These are phyloP conservation scores for Colletotrichum costaricense DNA, from an alignment of 2,329 filamentous ascomycete species.

Conservation along the genomic window DNA sequence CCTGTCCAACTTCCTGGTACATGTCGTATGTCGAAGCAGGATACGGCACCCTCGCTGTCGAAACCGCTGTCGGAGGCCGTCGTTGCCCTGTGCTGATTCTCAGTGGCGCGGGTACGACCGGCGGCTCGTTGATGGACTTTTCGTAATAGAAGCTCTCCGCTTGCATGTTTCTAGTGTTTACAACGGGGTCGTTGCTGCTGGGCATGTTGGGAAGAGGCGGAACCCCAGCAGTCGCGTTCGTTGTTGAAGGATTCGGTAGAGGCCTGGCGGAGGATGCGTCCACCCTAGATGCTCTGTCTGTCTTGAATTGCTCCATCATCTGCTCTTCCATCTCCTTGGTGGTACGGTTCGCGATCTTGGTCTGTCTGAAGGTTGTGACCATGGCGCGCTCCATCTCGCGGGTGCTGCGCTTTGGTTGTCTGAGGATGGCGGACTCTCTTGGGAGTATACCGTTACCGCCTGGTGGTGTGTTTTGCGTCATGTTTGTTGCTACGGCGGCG, in stretches of 20 bases:
- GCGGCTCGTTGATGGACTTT: constrained; percentile 16
- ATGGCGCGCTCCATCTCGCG: constrained; percentile 19
- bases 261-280: not conserved
- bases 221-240: too few relatives aligned
- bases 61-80: not conserved
- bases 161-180: not conserved
- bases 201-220: not conserved
- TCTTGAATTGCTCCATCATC: constrained; percentile 22
- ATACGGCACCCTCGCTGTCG: not conserved
- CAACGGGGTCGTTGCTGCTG: not conserved
- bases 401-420: constrained; percentile 17
- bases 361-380: constrained; percentile 22
- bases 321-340: constrained; percentile 30
- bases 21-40: constrained; percentile 21
- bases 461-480: constrained; percentile 5
- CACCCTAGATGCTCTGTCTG: not conserved
- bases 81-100: not conserved
- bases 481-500: constrained; percentile 17
- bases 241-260: not conserved
- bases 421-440: constrained; percentile 5
- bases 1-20: constrained; percentile 26
- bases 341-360: constrained; percentile 23
- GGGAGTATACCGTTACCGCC: not conserved
- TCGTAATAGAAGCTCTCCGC: constrained; percentile 31
- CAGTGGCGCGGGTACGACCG: constrained; percentile 11